A percentile compares a stretch with the other conserved stretches of the same genome.
phyloP scores from a whole-genome alignment of 164 flowering plant genomes.

The Litsea cubeba region DNA sequence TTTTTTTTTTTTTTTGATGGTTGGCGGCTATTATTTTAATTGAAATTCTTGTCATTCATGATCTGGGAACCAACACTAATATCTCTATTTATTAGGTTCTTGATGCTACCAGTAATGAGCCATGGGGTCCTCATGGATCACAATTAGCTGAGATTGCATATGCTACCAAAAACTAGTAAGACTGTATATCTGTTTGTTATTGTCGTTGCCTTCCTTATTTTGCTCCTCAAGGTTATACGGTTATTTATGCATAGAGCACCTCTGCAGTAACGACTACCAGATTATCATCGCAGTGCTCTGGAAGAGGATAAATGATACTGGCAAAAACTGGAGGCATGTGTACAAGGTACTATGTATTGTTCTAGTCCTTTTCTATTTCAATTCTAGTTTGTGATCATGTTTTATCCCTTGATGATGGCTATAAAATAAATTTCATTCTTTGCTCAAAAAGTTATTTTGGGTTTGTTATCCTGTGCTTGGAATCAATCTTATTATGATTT shows the following conservation, averaged over 20 bases:
- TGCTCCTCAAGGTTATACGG: neutral
- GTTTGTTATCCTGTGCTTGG: neutral
- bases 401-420: neutral
- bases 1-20: neutral
- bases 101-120: slow-evolving; percentile 98
- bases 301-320: slow-evolving; percentile 92
- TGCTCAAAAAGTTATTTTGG: neutral
- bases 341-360: slow-evolving; percentile 62
- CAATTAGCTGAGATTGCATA: slow-evolving; percentile 96
- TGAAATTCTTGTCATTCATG: neutral
- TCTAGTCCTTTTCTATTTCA: neutral
- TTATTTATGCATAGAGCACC: slow-evolving; percentile 1
- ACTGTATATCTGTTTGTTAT: neutral
- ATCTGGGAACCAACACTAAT: too few species aligned
- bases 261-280: slow-evolving; percentile 86
- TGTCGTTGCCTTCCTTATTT: slow-evolving; percentile 3
- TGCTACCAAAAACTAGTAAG: slow-evolving; percentile 87
- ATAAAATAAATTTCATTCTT: neutral
- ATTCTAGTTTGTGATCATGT: neutral
- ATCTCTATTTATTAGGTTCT: slow-evolving; percentile 57
- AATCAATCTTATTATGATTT: neutral
- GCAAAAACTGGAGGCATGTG: slow-evolving; percentile 99
- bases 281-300: slow-evolving; percentile 90
- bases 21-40: neutral
- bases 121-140: slow-evolving; percentile 99